phyloP scores from a whole-genome alignment of 371 early-diverging fungal species.

The Mortierella sp. region DNA sequence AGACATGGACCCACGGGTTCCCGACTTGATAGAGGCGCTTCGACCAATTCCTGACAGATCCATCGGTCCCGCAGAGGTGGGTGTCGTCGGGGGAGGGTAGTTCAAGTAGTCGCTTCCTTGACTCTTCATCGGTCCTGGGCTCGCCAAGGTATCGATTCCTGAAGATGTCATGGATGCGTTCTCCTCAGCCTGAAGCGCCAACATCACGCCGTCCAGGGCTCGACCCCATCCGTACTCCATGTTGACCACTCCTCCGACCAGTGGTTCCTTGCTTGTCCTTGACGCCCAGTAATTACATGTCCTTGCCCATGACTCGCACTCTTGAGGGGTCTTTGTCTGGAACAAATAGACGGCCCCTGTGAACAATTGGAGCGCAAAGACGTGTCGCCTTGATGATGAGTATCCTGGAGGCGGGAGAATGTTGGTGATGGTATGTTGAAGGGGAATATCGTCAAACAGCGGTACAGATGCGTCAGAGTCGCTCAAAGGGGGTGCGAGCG shows the following conservation, averaged over 20 bases:
- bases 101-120: slow-evolving; percentile 21
- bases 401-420: slow-evolving; percentile 89
- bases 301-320: slow-evolving; percentile 84
- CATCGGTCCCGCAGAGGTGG: slow-evolving; percentile 1
- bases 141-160: slow-evolving; percentile 1
- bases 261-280: slow-evolving; percentile 86
- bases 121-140: slow-evolving; percentile 7
- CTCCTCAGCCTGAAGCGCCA: slow-evolving; percentile 23
- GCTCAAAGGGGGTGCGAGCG: neutral
- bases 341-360: slow-evolving; percentile 88
- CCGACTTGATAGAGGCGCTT: slow-evolving; percentile 43
- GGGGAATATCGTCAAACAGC: slow-evolving; percentile 66
- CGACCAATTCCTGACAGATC: slow-evolving; percentile 23
- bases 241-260: slow-evolving; percentile 85
- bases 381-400: slow-evolving; percentile 79
- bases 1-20: slow-evolving; percentile 34
- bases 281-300: slow-evolving; percentile 95
- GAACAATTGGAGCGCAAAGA: slow-evolving; percentile 85
- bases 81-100: slow-evolving; percentile 17
- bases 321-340: slow-evolving; percentile 76
- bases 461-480: slow-evolving; percentile 17
- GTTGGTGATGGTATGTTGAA: slow-evolving; percentile 84
- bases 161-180: slow-evolving; percentile 5
- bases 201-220: slow-evolving; percentile 58
- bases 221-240: slow-evolving; percentile 93